Base-by-base conservation (phyloP, 768 basidiomycete species). In the Macrolepiota fuliginosa region DNA sequence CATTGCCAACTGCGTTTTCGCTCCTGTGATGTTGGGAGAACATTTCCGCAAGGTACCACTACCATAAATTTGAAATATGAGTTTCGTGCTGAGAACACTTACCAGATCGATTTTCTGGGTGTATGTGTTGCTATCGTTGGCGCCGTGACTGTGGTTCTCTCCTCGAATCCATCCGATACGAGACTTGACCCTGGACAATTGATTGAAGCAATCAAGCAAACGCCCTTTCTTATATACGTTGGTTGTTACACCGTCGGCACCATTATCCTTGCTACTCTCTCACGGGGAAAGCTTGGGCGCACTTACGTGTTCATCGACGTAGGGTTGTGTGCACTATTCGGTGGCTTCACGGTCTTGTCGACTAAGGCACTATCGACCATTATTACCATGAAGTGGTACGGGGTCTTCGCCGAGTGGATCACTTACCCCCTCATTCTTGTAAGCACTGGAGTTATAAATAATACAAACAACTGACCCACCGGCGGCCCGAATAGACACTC, bases 1-100 rank as follows among this genome's bases (percentile, higher is more conserved):
- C n/a, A 87, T 96, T 62, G 93, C 96, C 13, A 98, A 98, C 72
- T 98, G 95, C 69, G 80, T 95, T 42, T 94, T 98, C 65, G 94
- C 96, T 1, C 96, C 96, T 15, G 67, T 94, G 2, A 83, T 98
- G 69, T 81, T 94, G 10, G 80, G 85, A 9, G 93, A 98, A 74
- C 83, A 82, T 4, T 96, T 99, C 70, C 87, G 89, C 37, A 89
- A 82, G 75, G 88, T 89, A 70, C 71, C 73, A 65, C 69, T 15
- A 24, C 64, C 59, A 22, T 54, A 15, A 69, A 10, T 17, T 64
- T 54, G 40, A 39, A 25, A 35, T 35, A 56, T 56, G 27, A 42
- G 54, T 50, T 64, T 32, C 52, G n/a, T 37, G 45, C 66, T 73
- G 51, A n/a, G n/a, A 69, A 56, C 32, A 63, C 17, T 55, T 37